Base-by-base conservation (phyloP, 2,329 filamentous ascomycete species). In the Pseudocercospora ulei region DNA sequence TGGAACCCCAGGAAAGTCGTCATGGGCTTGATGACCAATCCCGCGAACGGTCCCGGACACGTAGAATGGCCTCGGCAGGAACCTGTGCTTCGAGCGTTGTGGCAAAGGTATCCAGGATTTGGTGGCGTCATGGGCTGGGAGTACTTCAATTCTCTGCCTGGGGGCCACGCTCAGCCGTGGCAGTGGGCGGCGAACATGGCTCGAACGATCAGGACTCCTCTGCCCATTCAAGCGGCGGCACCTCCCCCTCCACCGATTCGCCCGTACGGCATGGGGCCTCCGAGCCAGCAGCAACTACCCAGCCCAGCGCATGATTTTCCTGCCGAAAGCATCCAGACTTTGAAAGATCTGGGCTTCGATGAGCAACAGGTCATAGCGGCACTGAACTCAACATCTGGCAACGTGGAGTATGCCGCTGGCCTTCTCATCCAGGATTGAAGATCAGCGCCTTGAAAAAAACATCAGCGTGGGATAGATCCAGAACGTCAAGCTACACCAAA, bases 71-170 rank as follows among this genome's bases (percentile, higher is more conserved):
- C 72, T 29, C 59, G 68, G 8, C 62, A 83, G 14, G 67, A 69
- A 7, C 64, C 66, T 11, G 73, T 80, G 12, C 58, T 85, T 28
- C 67, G 68, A 18, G 56, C 67, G 25, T 56, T 86, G 48, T 64
- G 71, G 22, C 65, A 72, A 22, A 69, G 69, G 42, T 82, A 82
- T 52, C 72, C 73, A 1, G 65, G 65, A 1, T 90, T 94, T 58
- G 87, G 86, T 0, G 87, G 87, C 1, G 77, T 95, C 4, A 90
- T 90, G 78, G 85, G 85, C 2, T 95, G 87, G 87, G 87, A 95
- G 64, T 94, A 90, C 59, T 94, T 88, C 65, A 92, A 93, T 65
- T 75, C 79, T 39, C 59, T 77, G 41, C 81, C 82, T 0, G 79
- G 78, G 1, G 78, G 73, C 14, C 57, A 56, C 2, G 65, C 66